phyloP scores from a whole-genome alignment of 2,329 filamentous ascomycete species.

The Didymella arachidicola region DNA sequence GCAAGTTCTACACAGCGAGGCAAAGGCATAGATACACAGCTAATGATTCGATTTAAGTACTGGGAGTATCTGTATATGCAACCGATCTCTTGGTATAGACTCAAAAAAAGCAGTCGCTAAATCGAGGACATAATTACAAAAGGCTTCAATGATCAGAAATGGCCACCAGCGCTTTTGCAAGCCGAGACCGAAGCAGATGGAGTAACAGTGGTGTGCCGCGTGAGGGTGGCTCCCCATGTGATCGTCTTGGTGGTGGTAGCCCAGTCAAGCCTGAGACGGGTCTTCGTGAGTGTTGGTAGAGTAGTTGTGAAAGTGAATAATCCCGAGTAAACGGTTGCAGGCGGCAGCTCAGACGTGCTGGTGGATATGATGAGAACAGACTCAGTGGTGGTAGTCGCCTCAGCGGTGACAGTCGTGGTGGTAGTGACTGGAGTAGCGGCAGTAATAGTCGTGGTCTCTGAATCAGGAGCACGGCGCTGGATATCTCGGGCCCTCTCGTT shows the following conservation, averaged over 20 bases:
- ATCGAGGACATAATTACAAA: neutral
- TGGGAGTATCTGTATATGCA: conserved; percentile 7
- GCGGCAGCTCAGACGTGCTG: conserved; percentile 43
- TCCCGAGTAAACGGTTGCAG: conserved; percentile 48
- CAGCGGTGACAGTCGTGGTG: conserved; percentile 41
- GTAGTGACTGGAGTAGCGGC: conserved; percentile 38
- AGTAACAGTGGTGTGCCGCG: conserved; percentile 46
- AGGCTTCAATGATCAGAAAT: conserved; percentile 25
- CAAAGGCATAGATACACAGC: neutral
- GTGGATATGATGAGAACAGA: conserved; percentile 35
- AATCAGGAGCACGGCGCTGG: conserved; percentile 49
- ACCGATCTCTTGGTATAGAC: neutral
- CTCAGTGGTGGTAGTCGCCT: conserved; percentile 42
- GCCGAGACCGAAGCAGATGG: conserved; percentile 46
- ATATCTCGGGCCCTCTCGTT: conserved; percentile 33
- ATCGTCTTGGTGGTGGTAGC: conserved; percentile 44
- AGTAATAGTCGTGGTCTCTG: conserved; percentile 46
- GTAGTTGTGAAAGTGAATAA: conserved; percentile 45
- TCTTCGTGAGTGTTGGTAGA: conserved; percentile 46
- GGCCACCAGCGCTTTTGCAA: conserved; percentile 47
- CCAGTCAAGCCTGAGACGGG: conserved; percentile 39
- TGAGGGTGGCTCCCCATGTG: conserved; percentile 47
- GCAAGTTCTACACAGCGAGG: neutral
- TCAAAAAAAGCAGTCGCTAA: conserved; percentile 1
- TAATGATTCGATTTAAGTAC: neutral